phyloP scores from a whole-genome alignment of 148 eudicot species.

The Silene conica region DNA sequence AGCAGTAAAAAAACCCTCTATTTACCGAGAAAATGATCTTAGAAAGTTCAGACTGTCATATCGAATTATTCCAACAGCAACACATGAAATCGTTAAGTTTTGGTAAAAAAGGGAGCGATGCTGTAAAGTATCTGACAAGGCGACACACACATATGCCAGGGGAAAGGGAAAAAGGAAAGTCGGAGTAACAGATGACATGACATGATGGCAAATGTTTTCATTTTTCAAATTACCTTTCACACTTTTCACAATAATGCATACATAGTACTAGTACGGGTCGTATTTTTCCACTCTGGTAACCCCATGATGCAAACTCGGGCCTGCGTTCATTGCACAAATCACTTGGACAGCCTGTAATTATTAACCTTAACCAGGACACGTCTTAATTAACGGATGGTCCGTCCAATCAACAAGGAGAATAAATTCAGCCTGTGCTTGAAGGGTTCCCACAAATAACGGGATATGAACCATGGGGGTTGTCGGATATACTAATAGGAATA shows the following conservation, averaged over 20 bases:
- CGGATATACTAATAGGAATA: too few relatives aligned
- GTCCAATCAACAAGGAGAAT: neutral
- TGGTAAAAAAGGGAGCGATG: neutral
- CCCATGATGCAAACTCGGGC: constrained; percentile 8
- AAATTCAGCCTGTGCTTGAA: neutral
- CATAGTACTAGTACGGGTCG: neutral
- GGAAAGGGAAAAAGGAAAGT: neutral
- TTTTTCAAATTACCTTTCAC: neutral
- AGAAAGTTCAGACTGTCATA: neutral
- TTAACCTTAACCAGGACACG: constrained; percentile 7
- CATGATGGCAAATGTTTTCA: neutral
- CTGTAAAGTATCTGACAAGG: neutral
- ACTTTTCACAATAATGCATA: constrained; percentile 4
- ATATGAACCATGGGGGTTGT: too few relatives aligned
- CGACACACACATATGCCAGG: neutral
- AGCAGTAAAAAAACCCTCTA: neutral
- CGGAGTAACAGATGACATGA: neutral
- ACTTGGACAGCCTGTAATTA: constrained; percentile 25
- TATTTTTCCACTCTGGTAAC: neutral
- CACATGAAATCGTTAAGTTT: neutral
- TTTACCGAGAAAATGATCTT: neutral
- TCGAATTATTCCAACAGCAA: neutral
- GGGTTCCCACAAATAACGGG: too few relatives aligned
- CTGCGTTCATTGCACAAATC: constrained; percentile 5
- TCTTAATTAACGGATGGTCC: constrained; percentile 2